Base-by-base conservation (phyloP, 192 early-diverging fungal genomes). In the Podila verticillata region DNA sequence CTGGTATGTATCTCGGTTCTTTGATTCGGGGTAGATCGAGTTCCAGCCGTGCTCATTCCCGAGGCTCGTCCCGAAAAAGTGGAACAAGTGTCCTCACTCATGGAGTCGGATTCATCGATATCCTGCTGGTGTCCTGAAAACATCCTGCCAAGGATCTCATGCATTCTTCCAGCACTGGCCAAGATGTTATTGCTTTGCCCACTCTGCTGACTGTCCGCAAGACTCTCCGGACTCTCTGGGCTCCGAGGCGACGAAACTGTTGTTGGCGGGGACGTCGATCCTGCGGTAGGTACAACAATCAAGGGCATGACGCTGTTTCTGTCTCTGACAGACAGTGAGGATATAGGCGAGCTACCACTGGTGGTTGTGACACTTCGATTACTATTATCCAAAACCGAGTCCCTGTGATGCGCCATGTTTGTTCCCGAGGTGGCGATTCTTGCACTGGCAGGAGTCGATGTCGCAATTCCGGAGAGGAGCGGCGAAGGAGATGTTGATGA, bases 131-230 rank as follows among this genome's bases (percentile, higher is more conserved):
- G 39, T 44, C 39, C 77, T 9, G 77, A 80, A 47, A 80, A 80
- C 70, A 80, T 80, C 49, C 77, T 58, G 48, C 72, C 77, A 65
- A 80, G 66, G 49, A 80, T 80, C 56, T 80, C 77, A 15, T 80
- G 77, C 77, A 80, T 80, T 28, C 70, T 66, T 26, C 61, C 77
- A 15, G 77, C 70, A 61, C 77, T 80, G 5, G 62, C 70, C 7
- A 57, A 61, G 28, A 80, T 66, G 26, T 60, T 60, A 20, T 19
- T 17, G 32, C 63, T 80, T 20, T 31, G 71, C 32, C 39, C 39
- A 44, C 77, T 72, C 2, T 80, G 61, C n/a, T 72, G 66, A 48
- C 68, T 66, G 30, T 72, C 77, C 10, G 77, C 68, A 4, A 70
- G 77, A 35, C 70, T 72, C 19, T 72, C 77, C 0, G 77, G 70